Base-by-base conservation (phyloP, 225 moss, liverwort and hornwort species). In the Anthoceros angustus region DNA sequence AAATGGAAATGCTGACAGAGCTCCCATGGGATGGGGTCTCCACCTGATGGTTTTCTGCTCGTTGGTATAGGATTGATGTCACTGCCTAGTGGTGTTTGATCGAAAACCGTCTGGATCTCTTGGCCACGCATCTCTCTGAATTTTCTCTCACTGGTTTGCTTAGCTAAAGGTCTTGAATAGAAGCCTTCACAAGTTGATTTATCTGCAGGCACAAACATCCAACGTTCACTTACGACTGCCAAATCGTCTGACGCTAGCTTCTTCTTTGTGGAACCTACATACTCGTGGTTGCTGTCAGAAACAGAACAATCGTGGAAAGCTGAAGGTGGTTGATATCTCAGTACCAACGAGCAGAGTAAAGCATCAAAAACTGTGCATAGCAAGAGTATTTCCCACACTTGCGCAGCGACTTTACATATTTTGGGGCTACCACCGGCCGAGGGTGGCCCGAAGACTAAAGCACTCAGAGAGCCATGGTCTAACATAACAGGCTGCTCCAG, bases 161-260 rank as follows among this genome's bases (percentile, higher is more conserved):
- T 55, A 55, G 55, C 55, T 55, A 55, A 23, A 55, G 55, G 55
- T 23, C 55, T 55, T 55, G 55, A 55, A 5, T 55, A 55, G 14
- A 55, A 55, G 14, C 55, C 55, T 55, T 55, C 55, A 55, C 16
- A 9, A 1, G 12, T 55, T 9, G 55, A 55, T 55, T 55, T 55
- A 55, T 55, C 55, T 55, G 55, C 55, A 55, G 18, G 18, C 55
- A 55, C 7, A 18, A 55, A 55, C 55, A 55, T 55, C 23, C 55
- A 32, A 32, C 32, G 32, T 4, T 55, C 55, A 55, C n/a, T 23
- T 55, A 9, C 7, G 12, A 46, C 16, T 46, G 45, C 16, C 11
- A 46, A 46, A 11, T 2, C 45, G 11, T 46, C 45, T 16, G 1
- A 32, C 32, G 32, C 32, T 32, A 32, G 2, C 32, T 32, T 32